Conservation (phyloP, 2,329 filamentous ascomycete species). For the Phialophora chinensis region DNA sequence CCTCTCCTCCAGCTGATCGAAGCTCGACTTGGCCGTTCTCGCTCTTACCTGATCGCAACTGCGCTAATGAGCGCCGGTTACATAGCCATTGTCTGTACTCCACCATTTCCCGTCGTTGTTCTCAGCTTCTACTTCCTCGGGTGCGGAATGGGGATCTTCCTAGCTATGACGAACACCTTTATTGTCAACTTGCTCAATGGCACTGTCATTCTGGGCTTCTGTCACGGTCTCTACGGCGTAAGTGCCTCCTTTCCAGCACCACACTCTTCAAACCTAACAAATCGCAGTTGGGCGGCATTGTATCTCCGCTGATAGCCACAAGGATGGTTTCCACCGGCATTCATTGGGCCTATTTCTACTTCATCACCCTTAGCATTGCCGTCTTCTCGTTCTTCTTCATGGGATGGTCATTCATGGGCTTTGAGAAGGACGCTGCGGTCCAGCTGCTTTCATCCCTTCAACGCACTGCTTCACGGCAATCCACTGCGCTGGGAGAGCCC, state of each 20-base stretch:
- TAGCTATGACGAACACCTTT: conserved; percentile 64
- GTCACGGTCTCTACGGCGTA: conserved; percentile 54
- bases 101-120: conserved; percentile 73
- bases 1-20: conserved; percentile 70
- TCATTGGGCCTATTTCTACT: conserved; percentile 75
- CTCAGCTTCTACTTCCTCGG: conserved; percentile 71
- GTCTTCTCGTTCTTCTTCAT: conserved; percentile 63
- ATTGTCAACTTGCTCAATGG: conserved; percentile 60
- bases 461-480: conserved; percentile 50
- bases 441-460: conserved; percentile 52
- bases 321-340: conserved; percentile 67
- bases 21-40: conserved; percentile 68
- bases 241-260: conserved; percentile 1
- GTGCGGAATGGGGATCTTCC: conserved; percentile 57
- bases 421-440: conserved; percentile 64
- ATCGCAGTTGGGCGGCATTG: conserved; percentile 60
- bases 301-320: conserved; percentile 76
- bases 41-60: conserved; percentile 66
- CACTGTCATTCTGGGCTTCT: conserved; percentile 54
- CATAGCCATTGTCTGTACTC: conserved; percentile 68
- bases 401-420: conserved; percentile 72
- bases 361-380: conserved; percentile 66
- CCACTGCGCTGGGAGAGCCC: conserved; percentile 40
- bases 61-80: conserved; percentile 65
- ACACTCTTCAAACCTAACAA: conserved; percentile 9